Base-by-base conservation (phyloP, 441 rosid genomes). In the Melastoma candidum region DNA sequence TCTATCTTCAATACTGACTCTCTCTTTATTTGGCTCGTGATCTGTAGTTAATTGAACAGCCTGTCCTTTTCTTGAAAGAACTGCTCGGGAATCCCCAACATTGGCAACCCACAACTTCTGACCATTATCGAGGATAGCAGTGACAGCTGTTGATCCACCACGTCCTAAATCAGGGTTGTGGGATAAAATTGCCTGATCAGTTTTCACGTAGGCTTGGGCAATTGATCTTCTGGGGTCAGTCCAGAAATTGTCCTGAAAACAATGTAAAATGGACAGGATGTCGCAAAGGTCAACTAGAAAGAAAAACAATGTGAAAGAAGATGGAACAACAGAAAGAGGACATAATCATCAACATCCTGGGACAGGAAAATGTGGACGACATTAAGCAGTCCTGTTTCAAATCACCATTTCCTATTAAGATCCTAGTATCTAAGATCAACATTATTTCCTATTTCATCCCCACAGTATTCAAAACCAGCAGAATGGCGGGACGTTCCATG, bases 111-210 rank as follows among this genome's bases (percentile, higher is more conserved):
- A 87, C 56, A 90, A 70, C 65, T 39, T 66, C 45, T 49, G 57
- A 52, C 95, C 82, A 44, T 87, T 81, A 45, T 81, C 61, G 64
- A 87, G 52, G 53, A 90, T 81, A 54, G 95, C 95, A 8, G 95
- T 90, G 57, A 84, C 97, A 25, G 97, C 97, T 26, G 97, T 90
- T 2, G 95, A 90, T 0, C 97, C 97, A 62, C 97, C 97, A 29
- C 78, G 77, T 46, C 95, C 92, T 71, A 90, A 63, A 52, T 81
- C 85, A 54, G 97, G 68, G 69, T 69, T 63, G 54, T 69, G 67
- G 11, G 95, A 86, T 46, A 90, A 78, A 66, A 90, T 86, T 4
- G 87, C 71, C 69, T 81, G 83, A 78, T 90, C 97, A 54, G 95
- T 90, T 64, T 63, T 84, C 76, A 81, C 97, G 63, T 86, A 90